Evolutionary conservation across 768 basidiomycete species (phyloP).

Genomic region (Suillus sp.): DNA sequence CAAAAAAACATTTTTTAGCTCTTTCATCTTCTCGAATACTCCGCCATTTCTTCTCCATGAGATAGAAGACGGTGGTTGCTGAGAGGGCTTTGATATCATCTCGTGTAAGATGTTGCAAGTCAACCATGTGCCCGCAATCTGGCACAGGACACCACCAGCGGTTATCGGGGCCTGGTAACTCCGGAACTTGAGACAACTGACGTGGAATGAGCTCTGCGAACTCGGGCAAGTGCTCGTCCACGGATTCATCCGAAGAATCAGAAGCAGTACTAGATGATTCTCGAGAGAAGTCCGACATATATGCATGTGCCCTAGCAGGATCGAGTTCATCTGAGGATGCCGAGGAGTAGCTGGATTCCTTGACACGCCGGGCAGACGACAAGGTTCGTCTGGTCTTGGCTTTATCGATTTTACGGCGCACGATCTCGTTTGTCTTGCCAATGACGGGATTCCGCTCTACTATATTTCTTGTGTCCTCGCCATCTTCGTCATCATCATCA

Average conservation of each 20-base stretch:
- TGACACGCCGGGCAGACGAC: not conserved
- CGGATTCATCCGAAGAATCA: slow-evolving; percentile 33
- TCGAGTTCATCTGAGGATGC: slow-evolving; percentile 26
- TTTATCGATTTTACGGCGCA: slow-evolving; percentile 26
- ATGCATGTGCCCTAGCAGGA: slow-evolving; percentile 31
- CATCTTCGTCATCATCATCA: slow-evolving; percentile 5
- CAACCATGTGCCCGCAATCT: slow-evolving; percentile 46
- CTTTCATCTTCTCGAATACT: slow-evolving; percentile 34
- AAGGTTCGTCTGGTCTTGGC: slow-evolving; percentile 14
- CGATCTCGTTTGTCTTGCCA: slow-evolving; percentile 23
- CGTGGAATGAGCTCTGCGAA: slow-evolving; percentile 36
- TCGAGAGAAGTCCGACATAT: slow-evolving; percentile 64
- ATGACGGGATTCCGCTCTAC: slow-evolving; percentile 30
- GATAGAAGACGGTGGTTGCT: slow-evolving; percentile 19
- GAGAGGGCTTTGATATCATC: slow-evolving; percentile 34
- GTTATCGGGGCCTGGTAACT: slow-evolving; percentile 44
- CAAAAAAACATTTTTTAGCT: slow-evolving; percentile 26
- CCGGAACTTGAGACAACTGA: slow-evolving; percentile 39
- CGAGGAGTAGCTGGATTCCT: slow-evolving; percentile 16
- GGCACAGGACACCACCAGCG: slow-evolving; percentile 54
- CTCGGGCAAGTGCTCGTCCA: slow-evolving; percentile 26
- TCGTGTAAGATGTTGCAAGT: slow-evolving; percentile 45
- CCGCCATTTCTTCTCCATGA: slow-evolving; percentile 39
- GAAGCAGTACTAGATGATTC: slow-evolving; percentile 46
- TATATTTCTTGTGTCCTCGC: slow-evolving; percentile 12